Evolutionary conservation across 139 green algal species (phyloP).

Genomic region (Choricystis sp.): DNA sequence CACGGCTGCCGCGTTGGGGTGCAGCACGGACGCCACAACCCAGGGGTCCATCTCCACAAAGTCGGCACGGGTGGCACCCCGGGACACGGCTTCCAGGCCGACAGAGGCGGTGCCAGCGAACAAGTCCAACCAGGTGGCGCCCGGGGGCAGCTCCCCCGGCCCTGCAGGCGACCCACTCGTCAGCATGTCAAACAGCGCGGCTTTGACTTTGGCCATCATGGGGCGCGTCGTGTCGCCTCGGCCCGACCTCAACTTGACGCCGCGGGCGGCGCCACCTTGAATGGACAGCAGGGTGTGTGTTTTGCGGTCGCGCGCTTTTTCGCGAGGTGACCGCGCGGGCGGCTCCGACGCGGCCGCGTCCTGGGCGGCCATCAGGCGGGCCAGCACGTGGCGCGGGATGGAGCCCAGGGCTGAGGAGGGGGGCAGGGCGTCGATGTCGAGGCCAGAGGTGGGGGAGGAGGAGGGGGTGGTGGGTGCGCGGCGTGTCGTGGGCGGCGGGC

Average conservation of each 20-base stretch:
- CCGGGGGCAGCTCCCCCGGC: constrained; percentile 13
- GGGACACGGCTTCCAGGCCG: constrained; percentile 40
- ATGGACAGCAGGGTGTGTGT: constrained; percentile 40
- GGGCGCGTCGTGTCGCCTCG: constrained; percentile 34
- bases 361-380: not conserved
- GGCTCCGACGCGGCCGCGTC: not conserved
- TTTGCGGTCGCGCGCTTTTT: constrained; percentile 16
- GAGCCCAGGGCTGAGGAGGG: not conserved
- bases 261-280: constrained; percentile 33
- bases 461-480: not conserved
- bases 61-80: constrained; percentile 11
- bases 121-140: constrained; percentile 53
- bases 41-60: constrained; percentile 21
- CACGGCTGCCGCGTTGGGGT: constrained; percentile 30
- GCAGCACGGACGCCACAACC: constrained; percentile 47
- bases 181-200: constrained; percentile 69
- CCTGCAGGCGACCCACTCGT: constrained; percentile 18
- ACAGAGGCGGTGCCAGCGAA: constrained; percentile 59
- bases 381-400: not conserved
- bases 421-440: too few species aligned
- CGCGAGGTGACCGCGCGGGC: too few species aligned
- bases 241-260: constrained; percentile 14
- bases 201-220: constrained; percentile 77
- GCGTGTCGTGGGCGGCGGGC: not conserved
- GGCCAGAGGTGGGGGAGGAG: too few species aligned